Evolutionary conservation across 202 grass and related monocot species (phyloP).

Genomic region (Digitaria exilis): DNA sequence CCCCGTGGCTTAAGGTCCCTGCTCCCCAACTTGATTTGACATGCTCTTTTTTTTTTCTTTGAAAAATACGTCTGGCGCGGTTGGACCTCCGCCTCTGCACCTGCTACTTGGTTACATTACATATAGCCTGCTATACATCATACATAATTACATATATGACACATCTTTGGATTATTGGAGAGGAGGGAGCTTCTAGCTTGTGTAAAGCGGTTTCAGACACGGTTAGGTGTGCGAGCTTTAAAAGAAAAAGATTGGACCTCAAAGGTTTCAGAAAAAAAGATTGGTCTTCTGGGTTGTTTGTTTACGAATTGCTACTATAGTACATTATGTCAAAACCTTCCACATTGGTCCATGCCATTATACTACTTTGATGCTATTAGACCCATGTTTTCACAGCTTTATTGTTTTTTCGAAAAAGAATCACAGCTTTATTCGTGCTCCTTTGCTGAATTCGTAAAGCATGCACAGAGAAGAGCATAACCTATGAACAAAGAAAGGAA

Average conservation of each 20-base stretch:
- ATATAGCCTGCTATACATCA: not conserved
- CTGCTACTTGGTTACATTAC: not conserved
- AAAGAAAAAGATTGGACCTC: not conserved
- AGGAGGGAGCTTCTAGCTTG: not conserved
- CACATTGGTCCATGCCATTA: not conserved
- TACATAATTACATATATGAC: too few species aligned
- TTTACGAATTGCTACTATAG: too few species aligned
- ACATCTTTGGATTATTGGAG: not conserved
- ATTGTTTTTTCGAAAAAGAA: too few species aligned
- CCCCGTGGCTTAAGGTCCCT: constrained; percentile 23
- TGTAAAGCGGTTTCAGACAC: not conserved
- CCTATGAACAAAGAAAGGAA: not conserved
- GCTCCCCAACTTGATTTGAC: not conserved
- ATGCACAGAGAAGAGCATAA: not conserved
- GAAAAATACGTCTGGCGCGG: not conserved
- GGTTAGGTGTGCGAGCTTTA: not conserved
- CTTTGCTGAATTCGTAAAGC: not conserved
- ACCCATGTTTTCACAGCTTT: not conserved
- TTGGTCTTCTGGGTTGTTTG: not conserved
- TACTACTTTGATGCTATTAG: not conserved
- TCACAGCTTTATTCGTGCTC: not conserved
- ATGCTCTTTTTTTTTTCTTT: not conserved
- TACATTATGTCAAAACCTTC: not conserved
- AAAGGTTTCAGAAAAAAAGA: too few species aligned
- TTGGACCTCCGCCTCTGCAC: not conserved